Percentiles rank a stretch among this genome's conserved stretches.
phyloP scores from a whole-genome alignment of 73 alveolate genomes.

The Paramecium caudatum region DNA sequence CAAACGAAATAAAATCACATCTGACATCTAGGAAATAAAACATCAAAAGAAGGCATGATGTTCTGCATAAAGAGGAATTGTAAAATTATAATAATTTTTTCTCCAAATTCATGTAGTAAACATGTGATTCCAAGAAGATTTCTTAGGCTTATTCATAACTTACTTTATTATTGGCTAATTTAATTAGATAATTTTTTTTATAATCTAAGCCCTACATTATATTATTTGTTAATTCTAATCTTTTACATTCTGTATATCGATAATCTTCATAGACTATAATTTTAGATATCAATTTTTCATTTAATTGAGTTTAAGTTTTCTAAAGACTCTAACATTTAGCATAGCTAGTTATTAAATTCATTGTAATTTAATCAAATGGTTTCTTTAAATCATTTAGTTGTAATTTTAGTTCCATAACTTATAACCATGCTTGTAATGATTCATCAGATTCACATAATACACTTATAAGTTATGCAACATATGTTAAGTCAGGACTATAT shows the following conservation, averaged over 20 bases:
- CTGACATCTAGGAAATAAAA: background rate
- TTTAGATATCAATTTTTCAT: background rate
- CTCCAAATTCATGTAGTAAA: background rate
- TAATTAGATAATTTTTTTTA: background rate
- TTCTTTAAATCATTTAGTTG: background rate
- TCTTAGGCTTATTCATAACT: background rate
- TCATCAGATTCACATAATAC: constrained; percentile 52
- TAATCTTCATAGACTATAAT: constrained; percentile 40
- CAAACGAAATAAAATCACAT: constrained; percentile 20
- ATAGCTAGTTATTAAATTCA: constrained; percentile 20
- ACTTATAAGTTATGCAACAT: background rate
- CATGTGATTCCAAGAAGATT: background rate
- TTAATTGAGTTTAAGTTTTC: background rate
- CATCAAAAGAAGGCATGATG: constrained; percentile 38
- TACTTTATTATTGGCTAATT: background rate
- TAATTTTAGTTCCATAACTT: constrained; percentile 30
- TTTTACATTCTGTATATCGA: background rate
- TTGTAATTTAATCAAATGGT: constrained; percentile 30
- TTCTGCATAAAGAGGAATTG: constrained; percentile 26
- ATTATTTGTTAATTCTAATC: background rate
- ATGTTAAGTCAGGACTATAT: constrained; percentile 13
- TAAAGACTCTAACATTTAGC: background rate
- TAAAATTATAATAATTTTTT: constrained; percentile 1
- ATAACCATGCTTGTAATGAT: constrained; percentile 24
- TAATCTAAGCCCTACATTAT: background rate